These are phyloP conservation scores for Alternaria sp. DNA, from an alignment of 2,329 filamentous ascomycete species.

Conservation along the genomic window DNA sequence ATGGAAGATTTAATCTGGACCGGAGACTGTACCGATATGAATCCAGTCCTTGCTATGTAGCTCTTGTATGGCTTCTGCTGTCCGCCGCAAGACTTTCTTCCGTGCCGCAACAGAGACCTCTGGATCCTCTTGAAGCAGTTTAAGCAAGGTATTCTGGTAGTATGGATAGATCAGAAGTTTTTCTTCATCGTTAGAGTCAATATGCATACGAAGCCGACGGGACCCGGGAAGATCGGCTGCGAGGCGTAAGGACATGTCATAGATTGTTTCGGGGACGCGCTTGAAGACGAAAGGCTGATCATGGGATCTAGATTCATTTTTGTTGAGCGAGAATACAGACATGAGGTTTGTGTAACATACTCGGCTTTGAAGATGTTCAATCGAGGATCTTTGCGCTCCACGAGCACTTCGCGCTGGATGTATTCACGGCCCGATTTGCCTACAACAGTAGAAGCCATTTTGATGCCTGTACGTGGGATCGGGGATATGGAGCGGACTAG, in stretches of 20 bases:
- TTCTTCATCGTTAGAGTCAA: conserved; percentile 48
- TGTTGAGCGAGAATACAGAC: conserved; percentile 8
- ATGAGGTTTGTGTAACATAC: conserved; percentile 33
- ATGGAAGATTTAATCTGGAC: conserved; percentile 19
- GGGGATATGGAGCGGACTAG: too few species aligned
- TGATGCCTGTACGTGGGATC: conserved; percentile 38
- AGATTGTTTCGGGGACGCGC: conserved; percentile 42
- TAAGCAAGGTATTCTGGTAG: conserved; percentile 45
- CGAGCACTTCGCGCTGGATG: conserved; percentile 42
- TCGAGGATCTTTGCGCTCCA: conserved; percentile 34
- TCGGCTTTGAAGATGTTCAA: conserved; percentile 47
- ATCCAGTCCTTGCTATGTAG: conserved; percentile 50
- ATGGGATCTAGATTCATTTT: conserved; percentile 34
- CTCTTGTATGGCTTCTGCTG: conserved; percentile 48
- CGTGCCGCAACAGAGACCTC: conserved; percentile 40
- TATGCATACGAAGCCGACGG: conserved; percentile 48
- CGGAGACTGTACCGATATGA: conserved; percentile 42
- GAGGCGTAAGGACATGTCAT: conserved; percentile 41
- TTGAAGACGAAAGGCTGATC: conserved; percentile 47
- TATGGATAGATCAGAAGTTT: conserved; percentile 48
- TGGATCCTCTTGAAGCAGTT: conserved; percentile 43
- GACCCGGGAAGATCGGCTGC: conserved; percentile 43
- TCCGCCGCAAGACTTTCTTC: conserved; percentile 46
- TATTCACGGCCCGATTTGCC: conserved; percentile 51
- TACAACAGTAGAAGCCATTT: conserved; percentile 46